A percentile compares a stretch with the other conserved stretches of the same genome.
phyloP scores from a whole-genome alignment of 768 basidiomycete species.

The Agaricus blazei region DNA sequence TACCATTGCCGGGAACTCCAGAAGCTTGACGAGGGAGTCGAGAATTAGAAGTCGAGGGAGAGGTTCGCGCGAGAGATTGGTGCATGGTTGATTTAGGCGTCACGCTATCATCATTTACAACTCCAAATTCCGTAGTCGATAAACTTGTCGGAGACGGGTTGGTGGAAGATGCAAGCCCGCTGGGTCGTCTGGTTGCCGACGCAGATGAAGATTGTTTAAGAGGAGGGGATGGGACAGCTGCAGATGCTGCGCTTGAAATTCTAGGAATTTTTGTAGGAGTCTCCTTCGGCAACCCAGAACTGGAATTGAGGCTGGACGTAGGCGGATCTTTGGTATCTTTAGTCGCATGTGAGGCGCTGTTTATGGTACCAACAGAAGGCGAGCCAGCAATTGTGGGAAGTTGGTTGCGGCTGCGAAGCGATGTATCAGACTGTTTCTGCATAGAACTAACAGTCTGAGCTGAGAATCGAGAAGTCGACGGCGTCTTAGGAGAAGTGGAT shows the following conservation, averaged over 20 bases:
- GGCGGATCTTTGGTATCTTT: constrained; percentile 55
- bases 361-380: constrained; percentile 74
- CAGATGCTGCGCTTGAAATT: constrained; percentile 81
- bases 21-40: constrained; percentile 61
- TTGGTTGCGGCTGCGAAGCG: constrained; percentile 68
- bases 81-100: constrained; percentile 38
- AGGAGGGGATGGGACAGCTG: constrained; percentile 69
- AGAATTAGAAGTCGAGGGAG: constrained; percentile 56
- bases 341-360: constrained; percentile 37
- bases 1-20: constrained; percentile 34
- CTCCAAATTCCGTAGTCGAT: constrained; percentile 72
- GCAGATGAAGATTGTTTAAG: constrained; percentile 48
- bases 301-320: constrained; percentile 49
- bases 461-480: constrained; percentile 58
- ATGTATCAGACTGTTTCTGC: constrained; percentile 83
- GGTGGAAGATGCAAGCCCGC: constrained; percentile 48
- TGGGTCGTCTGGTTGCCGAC: constrained; percentile 57
- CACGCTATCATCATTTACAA: constrained; percentile 52
- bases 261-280: constrained; percentile 93
- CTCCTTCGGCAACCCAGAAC: constrained; percentile 59
- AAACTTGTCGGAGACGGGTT: constrained; percentile 59
- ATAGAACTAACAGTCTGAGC: constrained; percentile 82
- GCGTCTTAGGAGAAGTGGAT: constrained; percentile 30
- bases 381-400: constrained; percentile 93
- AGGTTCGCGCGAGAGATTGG: constrained; percentile 57